Percentiles rank a stretch among this genome's conserved stretches.
Conservation (phyloP, 768 basidiomycete species). For the Arthromyces matolae region DNA sequence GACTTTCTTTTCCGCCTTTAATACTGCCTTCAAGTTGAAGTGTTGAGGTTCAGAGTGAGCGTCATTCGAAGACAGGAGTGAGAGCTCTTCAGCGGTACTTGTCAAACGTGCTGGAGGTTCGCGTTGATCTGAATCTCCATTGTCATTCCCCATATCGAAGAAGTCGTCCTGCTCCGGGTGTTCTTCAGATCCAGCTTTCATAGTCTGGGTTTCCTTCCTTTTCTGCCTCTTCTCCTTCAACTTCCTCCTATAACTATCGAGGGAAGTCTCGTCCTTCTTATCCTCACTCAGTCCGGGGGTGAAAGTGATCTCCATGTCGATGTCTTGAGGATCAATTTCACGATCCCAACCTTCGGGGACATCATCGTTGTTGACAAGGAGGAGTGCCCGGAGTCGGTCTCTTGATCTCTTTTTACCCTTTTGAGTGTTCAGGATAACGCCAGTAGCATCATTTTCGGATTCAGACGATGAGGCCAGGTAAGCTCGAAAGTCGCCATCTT, state of each 20-base stretch:
- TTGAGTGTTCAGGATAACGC: conserved; percentile 20
- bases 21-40: conserved; percentile 86
- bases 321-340: conserved; percentile 43
- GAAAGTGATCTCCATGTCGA: conserved; percentile 96
- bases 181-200: conserved; percentile 16
- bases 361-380: conserved; percentile 65
- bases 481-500: conserved; percentile 85
- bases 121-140: conserved; percentile 26
- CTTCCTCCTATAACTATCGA: conserved; percentile 87
- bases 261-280: conserved; percentile 67
- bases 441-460: conserved; percentile 36
- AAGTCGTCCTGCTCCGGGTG: conserved; percentile 60
- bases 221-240: conserved; percentile 85
- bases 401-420: conserved; percentile 45
- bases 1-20: conserved; percentile 77
- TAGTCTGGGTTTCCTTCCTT: conserved; percentile 62
- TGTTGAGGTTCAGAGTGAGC: conserved; percentile 60
- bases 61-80: conserved; percentile 56
- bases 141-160: conserved; percentile 57
- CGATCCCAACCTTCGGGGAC: conserved; percentile 85
- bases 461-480: conserved; percentile 73
- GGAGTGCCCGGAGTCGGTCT: conserved; percentile 71
- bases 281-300: conserved; percentile 70
- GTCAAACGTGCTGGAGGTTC: conserved; percentile 26
- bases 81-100: conserved; percentile 62